Conservation (phyloP, 2,329 filamentous ascomycete genomes). For the Trichoderma aggressivum region DNA sequence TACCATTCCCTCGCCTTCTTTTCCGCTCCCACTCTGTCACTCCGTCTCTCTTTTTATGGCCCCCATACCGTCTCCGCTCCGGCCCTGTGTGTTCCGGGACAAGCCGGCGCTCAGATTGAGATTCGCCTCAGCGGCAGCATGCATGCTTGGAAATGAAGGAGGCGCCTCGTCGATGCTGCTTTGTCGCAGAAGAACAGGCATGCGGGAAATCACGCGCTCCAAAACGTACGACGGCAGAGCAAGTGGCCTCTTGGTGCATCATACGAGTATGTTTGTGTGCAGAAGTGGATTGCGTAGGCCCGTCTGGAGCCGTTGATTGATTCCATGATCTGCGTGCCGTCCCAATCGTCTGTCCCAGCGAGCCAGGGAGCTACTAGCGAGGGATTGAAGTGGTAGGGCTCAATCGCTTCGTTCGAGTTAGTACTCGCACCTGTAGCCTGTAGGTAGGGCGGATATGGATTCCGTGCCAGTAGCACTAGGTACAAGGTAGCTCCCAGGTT, state of each 20-base stretch:
- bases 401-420: neutral
- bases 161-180: constrained; percentile 3
- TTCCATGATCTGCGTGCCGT: neutral
- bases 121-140: neutral
- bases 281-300: neutral
- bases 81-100: neutral
- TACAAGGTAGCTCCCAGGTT: neutral
- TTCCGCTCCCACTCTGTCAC: neutral
- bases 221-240: constrained; percentile 11
- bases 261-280: neutral
- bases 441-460: neutral
- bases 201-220: constrained; percentile 15
- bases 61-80: neutral
- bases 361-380: neutral
- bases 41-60: neutral
- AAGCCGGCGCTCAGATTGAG: neutral
- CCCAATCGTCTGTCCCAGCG: neutral
- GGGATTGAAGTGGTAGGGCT: neutral
- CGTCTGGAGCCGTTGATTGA: constrained; percentile 5
- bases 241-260: neutral
- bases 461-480: neutral
- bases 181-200: constrained; percentile 9
- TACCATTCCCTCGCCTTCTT: neutral
- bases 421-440: neutral
- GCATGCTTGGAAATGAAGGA: constrained; percentile 12